phyloP scores from a whole-genome alignment of 176 grass and related monocot species.

The Oryza coarctata region DNA sequence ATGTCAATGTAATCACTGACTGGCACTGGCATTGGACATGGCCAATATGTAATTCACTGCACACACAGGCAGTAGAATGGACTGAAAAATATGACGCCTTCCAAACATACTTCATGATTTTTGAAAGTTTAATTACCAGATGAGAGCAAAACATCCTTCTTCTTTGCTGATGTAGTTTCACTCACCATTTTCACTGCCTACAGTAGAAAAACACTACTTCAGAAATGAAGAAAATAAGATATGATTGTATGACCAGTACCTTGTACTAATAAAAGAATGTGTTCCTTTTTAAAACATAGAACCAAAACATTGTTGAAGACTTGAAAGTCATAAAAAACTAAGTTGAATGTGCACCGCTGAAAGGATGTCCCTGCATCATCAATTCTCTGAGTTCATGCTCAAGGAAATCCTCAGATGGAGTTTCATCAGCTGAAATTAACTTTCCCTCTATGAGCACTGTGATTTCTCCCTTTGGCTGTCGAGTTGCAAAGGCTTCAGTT shows the following conservation, averaged over 20 bases:
- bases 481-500: conserved; percentile 55
- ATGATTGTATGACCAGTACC: neutral
- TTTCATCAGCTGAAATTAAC: conserved; percentile 48
- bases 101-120: neutral
- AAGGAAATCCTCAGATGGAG: conserved; percentile 65
- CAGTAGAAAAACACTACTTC: conserved; percentile 21
- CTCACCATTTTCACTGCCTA: conserved; percentile 83
- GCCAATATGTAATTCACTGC: neutral
- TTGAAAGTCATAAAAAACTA: conserved; percentile 29
- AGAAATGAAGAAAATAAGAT: conserved; percentile 1
- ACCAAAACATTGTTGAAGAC: neutral
- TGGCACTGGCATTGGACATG: neutral
- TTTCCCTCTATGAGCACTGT: conserved; percentile 79
- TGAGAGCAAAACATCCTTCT: conserved; percentile 58
- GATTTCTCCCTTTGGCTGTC: conserved; percentile 86
- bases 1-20: neutral
- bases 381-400: conserved; percentile 79
- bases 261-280: neutral
- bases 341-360: conserved; percentile 62
- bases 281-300: neutral
- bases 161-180: conserved; percentile 79
- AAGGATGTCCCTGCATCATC: conserved; percentile 56
- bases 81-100: neutral
- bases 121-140: conserved; percentile 33
- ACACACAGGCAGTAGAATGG: neutral